These are phyloP conservation scores for Geotrichum restrictum DNA, from an alignment of 1,139 yeast species.

Conservation along the genomic window DNA sequence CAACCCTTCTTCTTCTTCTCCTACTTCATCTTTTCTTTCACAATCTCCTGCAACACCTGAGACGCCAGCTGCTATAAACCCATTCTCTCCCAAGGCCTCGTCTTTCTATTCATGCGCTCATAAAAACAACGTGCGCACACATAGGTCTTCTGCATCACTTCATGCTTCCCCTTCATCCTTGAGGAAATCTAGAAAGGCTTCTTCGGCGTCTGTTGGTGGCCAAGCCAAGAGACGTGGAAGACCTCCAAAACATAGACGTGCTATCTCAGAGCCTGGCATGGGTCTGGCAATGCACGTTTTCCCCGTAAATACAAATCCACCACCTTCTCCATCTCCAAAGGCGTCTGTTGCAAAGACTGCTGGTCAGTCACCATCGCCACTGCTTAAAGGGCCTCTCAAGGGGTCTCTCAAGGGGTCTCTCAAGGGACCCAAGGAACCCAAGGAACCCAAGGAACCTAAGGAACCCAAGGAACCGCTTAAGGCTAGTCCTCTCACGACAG, in stretches of 20 bases:
- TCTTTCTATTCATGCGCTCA: constrained; percentile 1
- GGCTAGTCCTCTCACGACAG: too few relatives aligned
- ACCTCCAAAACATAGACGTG: constrained; percentile 6
- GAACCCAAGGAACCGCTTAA: too few relatives aligned
- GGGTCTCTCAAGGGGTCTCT: not conserved
- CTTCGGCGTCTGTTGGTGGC: not conserved
- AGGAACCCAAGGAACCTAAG: too few relatives aligned
- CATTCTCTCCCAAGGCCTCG: constrained; percentile 1
- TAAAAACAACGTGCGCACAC: not conserved
- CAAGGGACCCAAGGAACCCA: too few relatives aligned
- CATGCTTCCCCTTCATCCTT: not conserved
- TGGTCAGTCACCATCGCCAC: too few relatives aligned
- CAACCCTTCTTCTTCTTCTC: not conserved
- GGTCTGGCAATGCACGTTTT: not conserved
- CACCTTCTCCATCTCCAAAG: constrained; percentile 14
- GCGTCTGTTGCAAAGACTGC: constrained; percentile 16
- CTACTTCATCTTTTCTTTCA: not conserved
- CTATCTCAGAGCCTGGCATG: constrained; percentile 1
- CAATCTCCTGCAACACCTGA: not conserved
- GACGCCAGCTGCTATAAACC: not conserved
- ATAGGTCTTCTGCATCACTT: not conserved
- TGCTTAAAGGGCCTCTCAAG: too few relatives aligned
- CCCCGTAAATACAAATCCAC: not conserved
- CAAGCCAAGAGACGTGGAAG: not conserved
- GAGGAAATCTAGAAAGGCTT: not conserved